Evolutionary conservation across 805 yeast genomes (phyloP), one percentile per base, ranked within the genome.

Genomic region (Candida stauntonica): DNA sequence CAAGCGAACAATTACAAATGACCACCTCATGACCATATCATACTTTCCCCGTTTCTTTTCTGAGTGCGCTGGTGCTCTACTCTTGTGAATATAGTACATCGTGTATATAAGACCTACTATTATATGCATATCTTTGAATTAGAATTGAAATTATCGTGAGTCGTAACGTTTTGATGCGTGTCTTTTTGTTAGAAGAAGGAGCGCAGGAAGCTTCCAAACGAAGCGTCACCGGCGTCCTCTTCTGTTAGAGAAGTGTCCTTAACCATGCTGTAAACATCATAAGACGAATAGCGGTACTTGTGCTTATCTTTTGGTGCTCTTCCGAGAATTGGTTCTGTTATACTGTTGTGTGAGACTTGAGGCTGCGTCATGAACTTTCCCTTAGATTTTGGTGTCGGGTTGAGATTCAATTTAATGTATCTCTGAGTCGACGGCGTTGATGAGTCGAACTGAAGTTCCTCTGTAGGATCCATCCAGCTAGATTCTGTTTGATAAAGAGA

Each of bases 401-500:
- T 45, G 17, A 52, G 23, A 27, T 52, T 53, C 31, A 49, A 31
- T 31, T 47, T 47, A n/a, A 52, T 45, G 31, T 55, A 55, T 14
- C 56, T 29, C 20, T 47, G 34, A 5, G 54, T 48, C 11, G 41
- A 36, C 4, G 57, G 58, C 4, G 60, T 53, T 2, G 54, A 41
- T 2, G 48, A 29, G 18, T 29, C 5, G 4, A 42, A n/a, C 17
- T 37, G n/a, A n/a, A n/a, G n/a, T n/a, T n/a, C 37, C 7, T 39
- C 44, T 36, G 56, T 48, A 3, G 77, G 71, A 38, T 73, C 78
- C 77, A 73, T 72, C 79, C 79, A 74, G 39, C 66, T 68, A 15
- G 69, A 62, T 29, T 70, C 75, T 12, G 68, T 57, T 3, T 61
- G 54, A 47, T 72, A 67, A 29, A 68, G 29, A 3, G 62, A 52